Conservation (phyloP, 176 grass and related monocot species). For the Oryza meridionalis region DNA sequence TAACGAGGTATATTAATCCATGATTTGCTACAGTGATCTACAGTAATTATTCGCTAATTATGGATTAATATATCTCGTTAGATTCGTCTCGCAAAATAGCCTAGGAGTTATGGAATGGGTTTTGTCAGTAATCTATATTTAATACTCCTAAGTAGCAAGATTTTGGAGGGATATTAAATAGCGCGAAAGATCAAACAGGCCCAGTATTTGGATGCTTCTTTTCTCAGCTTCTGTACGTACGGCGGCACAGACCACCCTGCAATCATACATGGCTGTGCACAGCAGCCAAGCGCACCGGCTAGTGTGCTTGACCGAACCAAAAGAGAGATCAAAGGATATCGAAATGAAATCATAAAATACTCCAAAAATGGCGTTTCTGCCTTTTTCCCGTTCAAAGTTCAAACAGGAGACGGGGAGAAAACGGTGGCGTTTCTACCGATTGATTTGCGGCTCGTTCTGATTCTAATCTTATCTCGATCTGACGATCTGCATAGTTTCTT, state of each 20-base stretch:
- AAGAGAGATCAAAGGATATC: neutral
- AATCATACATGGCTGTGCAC: neutral
- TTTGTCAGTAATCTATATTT: too few species aligned
- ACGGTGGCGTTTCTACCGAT: neutral
- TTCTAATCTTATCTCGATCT: conserved; percentile 9
- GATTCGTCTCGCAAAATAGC: too few species aligned
- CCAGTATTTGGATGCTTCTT: neutral
- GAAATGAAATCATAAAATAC: neutral
- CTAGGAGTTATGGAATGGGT: too few species aligned
- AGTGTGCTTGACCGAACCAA: conserved; percentile 29
- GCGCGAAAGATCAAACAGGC: too few species aligned
- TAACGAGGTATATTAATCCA: too few species aligned
- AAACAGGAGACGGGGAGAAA: neutral
- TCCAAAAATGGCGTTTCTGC: neutral
- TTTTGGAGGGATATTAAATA: too few species aligned
- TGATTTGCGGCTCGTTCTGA: neutral
- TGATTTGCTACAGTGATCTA: too few species aligned
- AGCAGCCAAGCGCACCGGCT: neutral
- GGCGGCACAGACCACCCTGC: neutral
- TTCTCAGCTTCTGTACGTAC: neutral
- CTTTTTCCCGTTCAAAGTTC: neutral
- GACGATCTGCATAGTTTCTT: conserved; percentile 43
- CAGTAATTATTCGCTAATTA: too few species aligned
- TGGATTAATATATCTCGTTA: too few species aligned
- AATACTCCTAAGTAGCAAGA: too few species aligned